Evolutionary conservation across 106 monocot species (phyloP).

Genomic region (Agapanthus africanus): DNA sequence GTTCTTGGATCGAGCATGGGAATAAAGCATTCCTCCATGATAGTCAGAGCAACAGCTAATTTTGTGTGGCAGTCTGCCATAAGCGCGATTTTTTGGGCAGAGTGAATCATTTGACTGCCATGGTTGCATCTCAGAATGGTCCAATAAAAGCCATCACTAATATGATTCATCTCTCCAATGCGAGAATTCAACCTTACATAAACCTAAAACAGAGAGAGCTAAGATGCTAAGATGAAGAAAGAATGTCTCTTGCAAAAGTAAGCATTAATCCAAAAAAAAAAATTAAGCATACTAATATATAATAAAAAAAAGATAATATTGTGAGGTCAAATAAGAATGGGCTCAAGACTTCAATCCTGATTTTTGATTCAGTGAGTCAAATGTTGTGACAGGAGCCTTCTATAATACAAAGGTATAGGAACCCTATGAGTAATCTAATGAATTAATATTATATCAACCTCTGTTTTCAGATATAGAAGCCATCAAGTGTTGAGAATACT

Average conservation of each 20-base stretch:
- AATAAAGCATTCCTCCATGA: constrained; percentile 84
- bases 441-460: no score
- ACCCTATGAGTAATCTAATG: no score
- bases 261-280: not conserved
- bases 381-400: no score
- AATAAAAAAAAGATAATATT: no score
- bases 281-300: no score
- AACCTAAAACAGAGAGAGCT: constrained; percentile 39
- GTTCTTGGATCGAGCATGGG: constrained; percentile 67
- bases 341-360: no score
- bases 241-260: not conserved
- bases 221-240: no score
- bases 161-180: constrained; percentile 45
- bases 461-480: no score
- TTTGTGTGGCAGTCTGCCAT: constrained; percentile 77
- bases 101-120: constrained; percentile 36
- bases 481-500: no score
- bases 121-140: constrained; percentile 63
- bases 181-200: constrained; percentile 45
- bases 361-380: no score
- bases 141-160: constrained; percentile 50
- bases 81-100: constrained; percentile 41
- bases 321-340: no score
- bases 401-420: no score
- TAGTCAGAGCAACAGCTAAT: constrained; percentile 63